phyloP scores from a whole-genome alignment of 1,139 yeast genomes.

The Kodamaea derodonti region DNA sequence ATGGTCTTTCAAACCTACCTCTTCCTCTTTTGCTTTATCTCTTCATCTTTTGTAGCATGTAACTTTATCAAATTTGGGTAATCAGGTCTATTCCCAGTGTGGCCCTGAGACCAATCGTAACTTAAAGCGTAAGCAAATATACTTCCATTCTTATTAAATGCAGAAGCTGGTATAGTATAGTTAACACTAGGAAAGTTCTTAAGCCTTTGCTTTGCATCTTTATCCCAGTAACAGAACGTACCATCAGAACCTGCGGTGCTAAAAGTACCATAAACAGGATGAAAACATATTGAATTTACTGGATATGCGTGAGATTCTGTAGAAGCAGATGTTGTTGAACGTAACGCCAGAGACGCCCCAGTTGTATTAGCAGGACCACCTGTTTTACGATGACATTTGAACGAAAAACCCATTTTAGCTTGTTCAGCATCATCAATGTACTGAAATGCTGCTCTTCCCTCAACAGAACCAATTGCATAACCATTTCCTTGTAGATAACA shows the following conservation, averaged over 20 bases:
- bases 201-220: conserved; percentile 84
- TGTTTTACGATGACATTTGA: conserved; percentile 85
- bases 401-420: conserved; percentile 71
- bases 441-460: conserved; percentile 96
- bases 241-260: conserved; percentile 97
- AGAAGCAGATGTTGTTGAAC: conserved; percentile 19
- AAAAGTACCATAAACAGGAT: conserved; percentile 87
- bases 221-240: conserved; percentile 93
- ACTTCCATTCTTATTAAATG: conserved; percentile 78
- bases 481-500: conserved; percentile 92
- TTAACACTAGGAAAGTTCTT: conserved; percentile 75
- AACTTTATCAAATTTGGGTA: conserved; percentile 74
- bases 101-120: conserved; percentile 94
- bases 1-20: too few relatives aligned
- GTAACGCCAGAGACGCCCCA: conserved; percentile 33
- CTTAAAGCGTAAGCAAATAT: conserved; percentile 90
- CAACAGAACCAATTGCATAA: conserved; percentile 88
- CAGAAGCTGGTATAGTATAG: conserved; percentile 71
- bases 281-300: conserved; percentile 78
- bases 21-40: conserved; percentile 75
- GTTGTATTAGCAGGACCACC: conserved; percentile 15
- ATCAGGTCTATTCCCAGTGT: conserved; percentile 70
- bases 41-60: conserved; percentile 83
- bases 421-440: conserved; percentile 84
- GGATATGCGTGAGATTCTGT: conserved; percentile 62